Evolutionary conservation across 169 alveolate species (phyloP), one percentile per base, ranked within the genome.

Genomic region (Cryptosporidium xiaoi): DNA sequence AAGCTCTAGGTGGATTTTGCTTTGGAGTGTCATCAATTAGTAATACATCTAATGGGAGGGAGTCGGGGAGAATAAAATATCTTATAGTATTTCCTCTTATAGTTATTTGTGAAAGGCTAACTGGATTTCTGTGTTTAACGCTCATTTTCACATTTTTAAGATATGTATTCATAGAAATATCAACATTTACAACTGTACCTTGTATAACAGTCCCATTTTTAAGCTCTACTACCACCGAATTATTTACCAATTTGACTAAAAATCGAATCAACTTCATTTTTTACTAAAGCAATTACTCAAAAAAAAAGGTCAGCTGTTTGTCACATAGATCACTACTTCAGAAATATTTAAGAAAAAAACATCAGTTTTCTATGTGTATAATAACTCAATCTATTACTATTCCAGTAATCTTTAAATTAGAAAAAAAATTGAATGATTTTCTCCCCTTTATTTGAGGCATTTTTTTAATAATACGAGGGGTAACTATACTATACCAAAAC

Each of bases 121-220:
- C 95, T 13, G 98, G 97, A 84, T 96, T 96, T 69, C 95, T 93
- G 66, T 96, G 97, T 90, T 97, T 97, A 71, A 96, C 91, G n/a
- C 98, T 97, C 91, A 98, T 91, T 92, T 96, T 97, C 33, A 97
- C 99, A 83, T 96, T 97, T 92, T 97, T 97, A 91, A 98, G 91
- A 90, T 98, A 99, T 29, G 99, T 98, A 92, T 98, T 98, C 99
- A 98, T 98, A 66, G 98, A 95, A 15, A 98, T 95, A 84, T 98
- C 99, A 12, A 98, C 99, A 50, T 98, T 99, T 58, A 95, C 94
- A 27, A 97, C 94, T 3, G 99, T 95, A 7, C 99, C 99, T 20
- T 95, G 97, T 44, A 98, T 93, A 51, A 97, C 96, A 0, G 99
- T 97, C 36, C 99, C 99, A 92, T 98, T 98, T 93, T 97, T 97